Evolutionary conservation across 495 filamentous ascomycete species (phyloP).

Genomic region (Podospora pseudocomata): DNA sequence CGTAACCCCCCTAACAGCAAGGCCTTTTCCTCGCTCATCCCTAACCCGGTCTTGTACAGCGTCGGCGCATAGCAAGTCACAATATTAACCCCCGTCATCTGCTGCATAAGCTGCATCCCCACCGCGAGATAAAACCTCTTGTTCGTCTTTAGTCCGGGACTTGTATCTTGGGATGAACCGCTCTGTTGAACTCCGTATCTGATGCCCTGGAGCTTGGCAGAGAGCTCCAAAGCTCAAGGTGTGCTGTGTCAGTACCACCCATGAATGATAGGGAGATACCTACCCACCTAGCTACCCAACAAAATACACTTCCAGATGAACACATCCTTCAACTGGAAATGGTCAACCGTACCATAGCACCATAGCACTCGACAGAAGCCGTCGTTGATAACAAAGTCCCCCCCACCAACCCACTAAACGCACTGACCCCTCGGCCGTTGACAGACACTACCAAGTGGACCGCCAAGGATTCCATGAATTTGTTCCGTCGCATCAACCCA

Average conservation of each 20-base stretch:
- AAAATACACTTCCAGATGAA: too few relatives aligned
- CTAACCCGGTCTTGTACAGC: conserved; percentile 52
- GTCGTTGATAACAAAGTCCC: conserved; percentile 34
- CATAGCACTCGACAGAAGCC: too few relatives aligned
- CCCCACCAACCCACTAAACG: conserved; percentile 13
- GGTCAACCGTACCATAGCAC: too few relatives aligned
- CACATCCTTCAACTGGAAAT: too few relatives aligned
- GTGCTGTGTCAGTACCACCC: too few relatives aligned
- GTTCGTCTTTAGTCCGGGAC: conserved; percentile 1
- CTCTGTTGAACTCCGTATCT: too few relatives aligned
- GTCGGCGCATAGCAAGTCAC: conserved; percentile 54
- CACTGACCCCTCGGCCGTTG: background rate
- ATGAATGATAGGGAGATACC: too few relatives aligned
- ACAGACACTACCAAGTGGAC: background rate
- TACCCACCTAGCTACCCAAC: too few relatives aligned
- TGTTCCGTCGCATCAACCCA: background rate
- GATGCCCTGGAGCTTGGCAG: too few relatives aligned
- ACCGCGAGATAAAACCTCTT: conserved; percentile 49
- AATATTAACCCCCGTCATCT: conserved; percentile 50
- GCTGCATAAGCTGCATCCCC: conserved; percentile 51
- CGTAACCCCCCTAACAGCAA: conserved; percentile 50
- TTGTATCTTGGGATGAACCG: too few relatives aligned
- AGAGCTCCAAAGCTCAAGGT: too few relatives aligned
- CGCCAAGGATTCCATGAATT: background rate
- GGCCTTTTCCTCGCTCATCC: conserved; percentile 48